phyloP scores from a whole-genome alignment of 257 asterid genomes.

The Misopates orontium region DNA sequence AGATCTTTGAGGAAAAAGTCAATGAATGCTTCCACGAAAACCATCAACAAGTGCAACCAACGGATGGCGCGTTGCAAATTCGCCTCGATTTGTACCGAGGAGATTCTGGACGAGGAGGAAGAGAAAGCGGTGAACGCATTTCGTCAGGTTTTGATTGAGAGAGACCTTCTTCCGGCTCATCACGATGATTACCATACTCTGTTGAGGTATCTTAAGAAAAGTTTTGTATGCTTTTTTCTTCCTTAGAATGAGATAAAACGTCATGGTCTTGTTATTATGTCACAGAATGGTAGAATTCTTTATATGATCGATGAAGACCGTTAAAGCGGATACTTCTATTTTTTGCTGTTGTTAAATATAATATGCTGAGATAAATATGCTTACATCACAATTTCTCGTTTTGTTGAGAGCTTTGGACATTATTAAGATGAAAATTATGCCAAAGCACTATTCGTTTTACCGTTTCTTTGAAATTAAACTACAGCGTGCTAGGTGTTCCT shows the following conservation, averaged over 20 bases:
- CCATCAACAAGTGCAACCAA: slow-evolving; percentile 32
- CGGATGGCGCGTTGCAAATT: slow-evolving; percentile 67
- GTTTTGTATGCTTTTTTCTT: neutral
- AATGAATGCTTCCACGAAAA: slow-evolving; percentile 36
- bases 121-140: slow-evolving; percentile 66
- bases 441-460: neutral
- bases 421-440: neutral
- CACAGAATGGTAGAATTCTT: too few species aligned
- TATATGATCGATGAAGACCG: too few species aligned
- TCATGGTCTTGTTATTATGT: neutral
- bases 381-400: neutral
- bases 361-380: too few species aligned
- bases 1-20: slow-evolving; percentile 53
- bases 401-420: neutral
- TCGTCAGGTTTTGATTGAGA: slow-evolving; percentile 65
- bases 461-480: too few species aligned
- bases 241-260: neutral
- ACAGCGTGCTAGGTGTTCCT: too few species aligned
- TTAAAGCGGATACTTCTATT: too few species aligned
- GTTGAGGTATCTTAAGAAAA: slow-evolving; percentile 54
- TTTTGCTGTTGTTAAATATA: too few species aligned
- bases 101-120: slow-evolving; percentile 76
- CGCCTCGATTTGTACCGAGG: slow-evolving; percentile 71
- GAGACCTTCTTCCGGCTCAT: slow-evolving; percentile 67
- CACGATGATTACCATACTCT: slow-evolving; percentile 88